Evolutionary conservation across 495 filamentous ascomycete genomes (phyloP), one percentile per base, ranked within the genome.

Genomic region (Penicillium nucicola): DNA sequence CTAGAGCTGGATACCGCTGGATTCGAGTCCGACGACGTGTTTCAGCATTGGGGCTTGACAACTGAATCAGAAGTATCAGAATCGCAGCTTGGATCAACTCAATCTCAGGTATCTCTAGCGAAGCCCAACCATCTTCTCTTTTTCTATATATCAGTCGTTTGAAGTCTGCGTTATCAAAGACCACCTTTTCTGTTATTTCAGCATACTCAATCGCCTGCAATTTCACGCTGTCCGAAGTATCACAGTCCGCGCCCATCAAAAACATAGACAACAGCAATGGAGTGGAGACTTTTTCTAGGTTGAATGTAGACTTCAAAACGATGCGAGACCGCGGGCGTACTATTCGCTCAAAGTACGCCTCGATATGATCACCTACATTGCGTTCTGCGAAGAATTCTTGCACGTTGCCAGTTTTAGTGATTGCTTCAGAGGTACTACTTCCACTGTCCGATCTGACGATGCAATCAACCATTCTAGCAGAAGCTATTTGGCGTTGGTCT

Each of bases 251-350:
- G 4, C 54, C 54, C 48, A 57, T 44, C n/a, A 52, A 5, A 12
- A 57, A 38, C 2, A 57, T 52, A 1, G 44, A 18, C 4, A 58
- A 20, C 13, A 58, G 45, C 10, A 54, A 30, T 0, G 36, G 46
- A 2, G 41, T n/a, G n/a, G 50, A 53, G 7, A 35, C 39, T 8
- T 18, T 32, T 19, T 39, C 32, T 2, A 58, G 45, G 28, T 47
- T 28, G 42, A 58, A 58, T 11, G 37, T 17, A 12, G 55, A 50
- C 35, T 54, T 58, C 37, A 58, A 28, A 14, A 54, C 50, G 20
- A 58, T 51, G 17, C 55, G 50, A 39, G 50, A 58, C 18, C 55
- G 50, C 13, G 55, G 55, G 13, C 55, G 45, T 12, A 58, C 55
- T 6, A 51, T 58, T 4, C 42, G 28, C 3, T 58, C 55, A 17